phyloP scores from a whole-genome alignment of 768 basidiomycete genomes.

The Tulasnella calospora region DNA sequence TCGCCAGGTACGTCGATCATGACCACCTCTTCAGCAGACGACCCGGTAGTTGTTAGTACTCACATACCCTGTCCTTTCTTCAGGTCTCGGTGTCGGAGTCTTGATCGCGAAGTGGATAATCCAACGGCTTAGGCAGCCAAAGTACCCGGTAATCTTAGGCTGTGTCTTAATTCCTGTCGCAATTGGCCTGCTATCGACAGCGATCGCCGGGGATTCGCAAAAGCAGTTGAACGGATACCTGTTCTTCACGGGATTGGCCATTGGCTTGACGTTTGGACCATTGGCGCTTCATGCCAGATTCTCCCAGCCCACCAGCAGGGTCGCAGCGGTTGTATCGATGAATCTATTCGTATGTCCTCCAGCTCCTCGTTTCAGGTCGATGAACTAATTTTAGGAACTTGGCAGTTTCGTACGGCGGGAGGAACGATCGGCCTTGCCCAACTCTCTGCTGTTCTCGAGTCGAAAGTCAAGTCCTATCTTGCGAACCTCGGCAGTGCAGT shows the following conservation, averaged over 20 bases:
- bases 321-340: conserved; percentile 45
- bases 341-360: conserved; percentile 43
- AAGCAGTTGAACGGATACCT: conserved; percentile 42
- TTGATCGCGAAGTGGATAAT: conserved; percentile 38
- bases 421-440: conserved; percentile 53
- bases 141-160: conserved; percentile 44
- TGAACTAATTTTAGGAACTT: neutral
- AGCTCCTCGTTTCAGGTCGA: neutral
- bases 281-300: conserved; percentile 27
- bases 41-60: neutral
- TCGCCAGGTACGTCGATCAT: conserved; percentile 44
- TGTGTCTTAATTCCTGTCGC: conserved; percentile 39
- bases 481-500: conserved; percentile 26
- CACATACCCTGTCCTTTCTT: neutral
- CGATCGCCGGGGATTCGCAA: conserved; percentile 40
- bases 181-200: conserved; percentile 44
- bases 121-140: conserved; percentile 40
- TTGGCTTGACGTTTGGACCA: conserved; percentile 43
- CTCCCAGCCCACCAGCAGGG: conserved; percentile 35
- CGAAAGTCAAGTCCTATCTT: conserved; percentile 42
- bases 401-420: conserved; percentile 46
- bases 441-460: conserved; percentile 47
- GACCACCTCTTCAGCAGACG: neutral
- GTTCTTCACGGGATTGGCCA: conserved; percentile 44
- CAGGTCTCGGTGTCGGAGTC: conserved; percentile 39